Evolutionary conservation across 805 yeast genomes (phyloP).

Genomic region (Wickerhamomyces canadensis): DNA sequence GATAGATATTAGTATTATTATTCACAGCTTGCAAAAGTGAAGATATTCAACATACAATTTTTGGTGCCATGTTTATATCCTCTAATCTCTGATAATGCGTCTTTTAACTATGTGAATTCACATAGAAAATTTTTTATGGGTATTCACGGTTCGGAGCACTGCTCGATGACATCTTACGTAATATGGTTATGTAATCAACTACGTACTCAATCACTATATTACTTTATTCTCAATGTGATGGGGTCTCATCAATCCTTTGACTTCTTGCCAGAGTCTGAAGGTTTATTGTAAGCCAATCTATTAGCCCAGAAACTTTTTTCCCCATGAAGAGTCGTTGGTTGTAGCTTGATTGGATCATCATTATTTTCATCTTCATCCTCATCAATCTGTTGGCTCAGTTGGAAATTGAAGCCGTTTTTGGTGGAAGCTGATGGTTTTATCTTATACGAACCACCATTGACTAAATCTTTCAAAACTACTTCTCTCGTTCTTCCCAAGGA

Average conservation of each 20-base stretch:
- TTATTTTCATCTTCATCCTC: constrained; percentile 19
- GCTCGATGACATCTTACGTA: too few relatives aligned
- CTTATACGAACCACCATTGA: constrained; percentile 42
- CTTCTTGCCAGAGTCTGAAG: background rate
- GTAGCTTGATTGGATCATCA: constrained; percentile 19
- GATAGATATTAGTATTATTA: background rate
- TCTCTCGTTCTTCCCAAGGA: constrained; percentile 75
- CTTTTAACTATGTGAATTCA: too few relatives aligned
- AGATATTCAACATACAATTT: too few relatives aligned
- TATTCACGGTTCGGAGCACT: too few relatives aligned
- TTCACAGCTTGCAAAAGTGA: too few relatives aligned
- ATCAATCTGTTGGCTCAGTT: constrained; percentile 5
- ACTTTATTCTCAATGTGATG: too few relatives aligned
- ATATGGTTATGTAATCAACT: background rate
- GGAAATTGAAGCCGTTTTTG: background rate
- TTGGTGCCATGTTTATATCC: too few relatives aligned
- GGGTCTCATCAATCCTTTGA: too few relatives aligned
- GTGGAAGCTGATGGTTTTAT: constrained; percentile 15
- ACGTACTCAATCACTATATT: too few relatives aligned
- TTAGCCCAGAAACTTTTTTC: constrained; percentile 20
- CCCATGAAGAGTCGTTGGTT: constrained; percentile 23
- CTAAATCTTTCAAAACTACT: constrained; percentile 63
- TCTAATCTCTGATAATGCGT: too few relatives aligned
- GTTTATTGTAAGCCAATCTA: constrained; percentile 13
- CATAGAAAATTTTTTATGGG: too few relatives aligned